Conservation (phyloP, 768 basidiomycete genomes). For the Mycena vulgaris region DNA sequence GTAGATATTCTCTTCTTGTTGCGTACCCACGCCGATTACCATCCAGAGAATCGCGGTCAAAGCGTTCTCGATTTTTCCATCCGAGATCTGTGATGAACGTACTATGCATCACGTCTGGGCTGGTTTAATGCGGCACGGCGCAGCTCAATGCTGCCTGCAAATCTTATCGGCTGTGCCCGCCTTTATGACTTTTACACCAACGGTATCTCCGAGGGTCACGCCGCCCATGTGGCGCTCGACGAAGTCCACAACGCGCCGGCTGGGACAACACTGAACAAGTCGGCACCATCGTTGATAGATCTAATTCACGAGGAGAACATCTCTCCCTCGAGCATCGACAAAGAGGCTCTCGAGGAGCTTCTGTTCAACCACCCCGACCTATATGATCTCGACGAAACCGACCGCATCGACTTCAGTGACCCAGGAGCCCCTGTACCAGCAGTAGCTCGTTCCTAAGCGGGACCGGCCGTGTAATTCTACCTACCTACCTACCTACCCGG, state of each 20-base stretch:
- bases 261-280: no score
- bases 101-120: not conserved
- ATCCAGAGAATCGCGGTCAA: not conserved
- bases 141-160: not conserved
- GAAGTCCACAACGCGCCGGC: no score
- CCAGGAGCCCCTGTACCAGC: not conserved
- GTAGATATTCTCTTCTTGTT: no score
- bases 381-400: not conserved
- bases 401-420: not conserved
- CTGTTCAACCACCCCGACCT: not conserved
- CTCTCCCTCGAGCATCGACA: not conserved
- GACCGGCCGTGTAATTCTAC: no score
- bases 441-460: no score
- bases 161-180: not conserved
- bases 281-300: no score
- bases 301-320: not conserved
- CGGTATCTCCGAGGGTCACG: not conserved
- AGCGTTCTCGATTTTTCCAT: not conserved
- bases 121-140: not conserved
- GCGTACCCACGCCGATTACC: not conserved
- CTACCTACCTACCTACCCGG: no score
- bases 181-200: slow-evolving; percentile 2
- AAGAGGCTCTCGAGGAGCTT: not conserved
- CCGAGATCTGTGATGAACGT: no score
- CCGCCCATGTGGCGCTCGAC: no score